These are phyloP conservation scores for Tylopilus balloui DNA, from an alignment of 768 basidiomycete genomes.

Conservation along the genomic window DNA sequence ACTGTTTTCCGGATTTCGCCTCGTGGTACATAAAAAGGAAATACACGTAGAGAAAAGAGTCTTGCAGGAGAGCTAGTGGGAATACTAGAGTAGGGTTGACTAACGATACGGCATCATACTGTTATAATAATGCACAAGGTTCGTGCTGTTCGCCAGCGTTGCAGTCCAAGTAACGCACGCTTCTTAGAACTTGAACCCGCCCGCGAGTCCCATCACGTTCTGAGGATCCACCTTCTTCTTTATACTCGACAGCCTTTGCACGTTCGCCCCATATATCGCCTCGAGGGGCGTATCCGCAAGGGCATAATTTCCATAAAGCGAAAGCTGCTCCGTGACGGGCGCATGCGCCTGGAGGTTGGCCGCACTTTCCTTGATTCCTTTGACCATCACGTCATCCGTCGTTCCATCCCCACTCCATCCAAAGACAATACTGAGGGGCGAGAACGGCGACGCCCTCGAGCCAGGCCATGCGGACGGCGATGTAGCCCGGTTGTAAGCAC, in stretches of 20 bases:
- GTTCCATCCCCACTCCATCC: conserved; percentile 38
- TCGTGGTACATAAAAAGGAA: background rate
- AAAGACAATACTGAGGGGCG: conserved; percentile 46
- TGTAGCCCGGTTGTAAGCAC: conserved; percentile 36
- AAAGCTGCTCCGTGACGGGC: conserved; percentile 39
- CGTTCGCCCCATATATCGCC: conserved; percentile 47
- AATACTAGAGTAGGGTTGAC: background rate
- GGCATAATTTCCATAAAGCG: conserved; percentile 61
- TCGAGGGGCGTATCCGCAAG: conserved; percentile 46
- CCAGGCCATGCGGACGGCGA: conserved; percentile 46
- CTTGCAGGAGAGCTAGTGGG: background rate
- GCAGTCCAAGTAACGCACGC: background rate
- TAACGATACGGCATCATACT: background rate
- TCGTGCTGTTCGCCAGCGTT: conserved; percentile 1
- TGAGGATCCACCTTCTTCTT: conserved; percentile 49
- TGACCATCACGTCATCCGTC: conserved; percentile 38
- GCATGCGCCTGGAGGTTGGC: conserved; percentile 39
- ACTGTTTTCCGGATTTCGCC: background rate
- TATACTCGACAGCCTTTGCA: conserved; percentile 38
- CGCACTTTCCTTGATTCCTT: conserved; percentile 38
- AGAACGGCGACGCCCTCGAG: conserved; percentile 33
- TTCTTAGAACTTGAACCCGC: conserved; percentile 55
- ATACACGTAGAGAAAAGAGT: background rate
- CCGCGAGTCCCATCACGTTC: conserved; percentile 63
- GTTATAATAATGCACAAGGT: conserved; percentile 8